Evolutionary conservation across 2,329 filamentous ascomycete species (phyloP), one percentile per base, ranked within the genome.

Genomic region (Verticillium alfalfae): DNA sequence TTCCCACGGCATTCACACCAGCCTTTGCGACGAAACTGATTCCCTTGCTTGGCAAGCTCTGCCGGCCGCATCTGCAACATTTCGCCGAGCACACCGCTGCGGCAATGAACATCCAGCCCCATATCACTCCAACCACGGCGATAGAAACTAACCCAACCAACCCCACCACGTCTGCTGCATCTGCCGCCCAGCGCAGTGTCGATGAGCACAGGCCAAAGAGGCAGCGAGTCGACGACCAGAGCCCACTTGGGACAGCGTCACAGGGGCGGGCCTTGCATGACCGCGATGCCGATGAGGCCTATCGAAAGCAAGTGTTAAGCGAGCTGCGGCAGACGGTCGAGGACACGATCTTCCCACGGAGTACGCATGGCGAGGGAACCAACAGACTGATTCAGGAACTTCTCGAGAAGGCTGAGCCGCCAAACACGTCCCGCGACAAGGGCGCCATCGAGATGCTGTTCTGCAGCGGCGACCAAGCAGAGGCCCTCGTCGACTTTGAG

Each of bases 381-480:
- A 52, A 62, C 34, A 8, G n/a, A 15, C 22, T 62, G 34, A 22
- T 62, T 56, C 52, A n/a, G 15, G 38, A 59, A n/a, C 34, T 62
- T 16, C 38, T 62, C 18, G 49, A 60, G 52, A 62, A 60, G 10
- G 39, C 39, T 26, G 37, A 60, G 55, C 58, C 56, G 15, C 61
- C 61, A 16, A 62, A 62, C 39, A 62, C 58, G 6, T 58, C 45
- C 36, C n/a, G 26, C 34, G 56, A 18, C 13, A 26, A 36, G 8
- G 61, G 61, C 34, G 18, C 31, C 31, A 56, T 58, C 34, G 61
- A 66, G 18, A 59, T 58, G 22, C 62, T 59, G 10, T 65, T 66
- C 57, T 63, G 56, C 49, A 65, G 60, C 41, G 56, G 58, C 52
- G 58, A 62, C 55, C 52, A 67, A 61, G 64, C 63, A 59, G 60